These are phyloP conservation scores for Acer negundo DNA, from an alignment of 345 rosid genomes.

Conservation along the genomic window DNA sequence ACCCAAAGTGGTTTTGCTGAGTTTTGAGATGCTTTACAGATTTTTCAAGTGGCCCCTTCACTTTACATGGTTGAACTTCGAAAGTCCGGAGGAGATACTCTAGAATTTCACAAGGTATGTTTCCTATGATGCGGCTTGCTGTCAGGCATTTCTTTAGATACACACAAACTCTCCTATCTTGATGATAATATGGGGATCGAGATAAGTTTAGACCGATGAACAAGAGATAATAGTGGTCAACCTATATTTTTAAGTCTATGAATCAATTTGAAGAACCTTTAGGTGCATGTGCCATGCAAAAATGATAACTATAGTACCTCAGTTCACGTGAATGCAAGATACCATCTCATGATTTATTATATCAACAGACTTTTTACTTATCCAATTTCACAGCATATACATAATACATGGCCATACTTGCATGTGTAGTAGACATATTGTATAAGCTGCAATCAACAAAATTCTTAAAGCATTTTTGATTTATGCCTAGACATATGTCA, in stretches of 20 bases:
- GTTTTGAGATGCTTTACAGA: slow-evolving; percentile 36
- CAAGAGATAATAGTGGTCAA: neutral
- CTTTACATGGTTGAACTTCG: slow-evolving; percentile 95
- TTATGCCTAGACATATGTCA: too few relatives aligned
- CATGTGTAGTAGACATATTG: neutral
- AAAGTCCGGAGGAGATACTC: slow-evolving; percentile 93
- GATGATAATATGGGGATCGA: neutral
- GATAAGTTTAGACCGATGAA: neutral
- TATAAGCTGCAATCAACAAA: neutral
- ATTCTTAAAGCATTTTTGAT: neutral
- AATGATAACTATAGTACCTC: too few relatives aligned
- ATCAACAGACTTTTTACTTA: too few relatives aligned
- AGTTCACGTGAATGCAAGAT: too few relatives aligned
- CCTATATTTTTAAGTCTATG: neutral
- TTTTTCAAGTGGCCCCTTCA: slow-evolving; percentile 96
- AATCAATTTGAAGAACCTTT: too few relatives aligned
- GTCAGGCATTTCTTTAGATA: neutral
- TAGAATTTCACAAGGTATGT: slow-evolving; percentile 93
- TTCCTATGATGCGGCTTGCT: neutral
- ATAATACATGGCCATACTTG: neutral
- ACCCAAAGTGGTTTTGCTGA: neutral
- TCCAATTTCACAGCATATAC: too few relatives aligned
- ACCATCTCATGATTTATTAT: too few relatives aligned
- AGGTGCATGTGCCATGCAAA: too few relatives aligned
- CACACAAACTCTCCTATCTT: neutral